These are phyloP conservation scores for Closterium sp. DNA, from an alignment of 139 green algal species.

Conservation along the genomic window DNA sequence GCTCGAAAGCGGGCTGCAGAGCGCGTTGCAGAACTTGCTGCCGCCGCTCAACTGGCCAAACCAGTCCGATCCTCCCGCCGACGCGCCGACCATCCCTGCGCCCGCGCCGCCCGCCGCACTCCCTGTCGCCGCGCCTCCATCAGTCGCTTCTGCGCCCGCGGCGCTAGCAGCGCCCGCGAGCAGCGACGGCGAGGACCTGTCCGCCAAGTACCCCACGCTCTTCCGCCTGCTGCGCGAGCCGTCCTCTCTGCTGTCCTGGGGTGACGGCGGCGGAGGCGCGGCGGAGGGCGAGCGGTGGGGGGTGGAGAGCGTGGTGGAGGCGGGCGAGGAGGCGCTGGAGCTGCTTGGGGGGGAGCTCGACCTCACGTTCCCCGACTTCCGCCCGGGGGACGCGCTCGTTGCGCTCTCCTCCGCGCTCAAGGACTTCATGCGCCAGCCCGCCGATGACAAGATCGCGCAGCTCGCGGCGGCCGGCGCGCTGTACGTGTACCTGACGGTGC, in stretches of 20 bases:
- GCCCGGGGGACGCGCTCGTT: slow-evolving; percentile 27
- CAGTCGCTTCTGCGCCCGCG: background rate
- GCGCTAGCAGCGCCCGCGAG: background rate
- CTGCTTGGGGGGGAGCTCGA: background rate
- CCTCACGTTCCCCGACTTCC: slow-evolving; percentile 56
- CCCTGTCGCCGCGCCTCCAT: background rate
- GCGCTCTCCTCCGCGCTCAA: background rate
- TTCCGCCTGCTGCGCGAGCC: background rate
- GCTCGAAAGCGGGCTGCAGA: background rate
- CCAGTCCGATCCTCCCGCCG: background rate
- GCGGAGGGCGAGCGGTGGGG: background rate
- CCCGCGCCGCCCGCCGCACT: background rate
- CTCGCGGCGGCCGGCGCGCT: background rate
- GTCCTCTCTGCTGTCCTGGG: background rate
- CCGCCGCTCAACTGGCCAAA: background rate
- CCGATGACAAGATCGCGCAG: slow-evolving; percentile 10
- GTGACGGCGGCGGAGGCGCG: background rate
- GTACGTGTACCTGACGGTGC: slow-evolving; percentile 46
- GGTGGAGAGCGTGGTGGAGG: background rate
- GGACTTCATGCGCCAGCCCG: slow-evolving; percentile 19
- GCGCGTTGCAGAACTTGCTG: background rate
- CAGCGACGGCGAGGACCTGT: background rate
- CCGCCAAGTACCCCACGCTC: background rate
- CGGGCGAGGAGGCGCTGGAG: slow-evolving; percentile 4
- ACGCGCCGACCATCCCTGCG: background rate